Base-by-base conservation (phyloP, 139 green algal species). In the Chlorella sorokiniana region DNA sequence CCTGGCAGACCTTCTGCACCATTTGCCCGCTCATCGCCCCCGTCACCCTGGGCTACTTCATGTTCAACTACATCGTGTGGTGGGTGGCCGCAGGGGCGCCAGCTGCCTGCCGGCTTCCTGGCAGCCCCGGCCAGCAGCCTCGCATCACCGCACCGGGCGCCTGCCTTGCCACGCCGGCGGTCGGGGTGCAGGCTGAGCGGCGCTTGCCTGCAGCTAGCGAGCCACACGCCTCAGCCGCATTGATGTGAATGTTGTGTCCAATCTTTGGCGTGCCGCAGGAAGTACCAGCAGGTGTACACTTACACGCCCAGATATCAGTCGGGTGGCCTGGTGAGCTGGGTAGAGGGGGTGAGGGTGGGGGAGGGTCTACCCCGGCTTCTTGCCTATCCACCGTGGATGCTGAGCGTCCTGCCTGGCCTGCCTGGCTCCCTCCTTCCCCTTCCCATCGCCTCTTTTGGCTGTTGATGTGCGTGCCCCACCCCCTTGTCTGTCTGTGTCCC, bases 1-100 rank as follows among this genome's bases (percentile, higher is more conserved):
- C 29, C 31, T 9, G 2, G n/a, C 78, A 83, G 78, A 42, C 37
- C 16, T 96, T 92, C 84, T 90, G 84, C 67, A 86, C 85, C 62
- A 89, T 97, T 64, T 92, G 90, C 76, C 93, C 93, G 2, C 84
- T 96, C 78, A 92, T 97, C 44, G 76, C 88, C 5, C 90, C 88
- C 40, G 87, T 93, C 33, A 86, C 75, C 25, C 82, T 94, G 6
- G 59, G 88, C 31, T 97, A 96, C 89, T 96, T 96, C 48, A 27
- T 87, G 4, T 80, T 93, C 10, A 89, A 81, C 78, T 86, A 77
- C 78, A 33, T 87, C 25, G 73, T 81, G 25, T 65, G 75, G 65
- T 84, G 78, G 63, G 78, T 40, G 4, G 11, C 0, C 0, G 1
- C 27, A 2, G 16, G 35, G 27, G 4, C n/a, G 31, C 33, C 14